Percentiles rank a stretch among this genome's conserved stretches.
Conservation (phyloP, 768 basidiomycete species). For the Russula abietina region DNA sequence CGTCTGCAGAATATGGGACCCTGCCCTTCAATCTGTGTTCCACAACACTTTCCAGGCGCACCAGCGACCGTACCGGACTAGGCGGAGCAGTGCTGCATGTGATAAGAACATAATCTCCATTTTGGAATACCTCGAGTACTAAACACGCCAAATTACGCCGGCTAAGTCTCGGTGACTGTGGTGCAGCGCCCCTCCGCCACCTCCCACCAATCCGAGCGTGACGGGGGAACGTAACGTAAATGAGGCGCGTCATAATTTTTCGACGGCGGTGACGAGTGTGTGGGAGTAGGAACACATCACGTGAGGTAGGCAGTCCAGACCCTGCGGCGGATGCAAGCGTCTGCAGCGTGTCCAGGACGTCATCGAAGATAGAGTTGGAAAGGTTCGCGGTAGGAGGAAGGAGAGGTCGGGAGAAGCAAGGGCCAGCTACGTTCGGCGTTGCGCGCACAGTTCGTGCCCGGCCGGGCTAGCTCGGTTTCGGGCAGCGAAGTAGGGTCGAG, state of each 20-base stretch:
- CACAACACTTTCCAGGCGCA: not conserved
- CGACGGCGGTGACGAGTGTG: constrained; percentile 82
- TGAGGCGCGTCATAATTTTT: too few species aligned
- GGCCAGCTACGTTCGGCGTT: constrained; percentile 92
- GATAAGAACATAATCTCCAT: constrained; percentile 86
- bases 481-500: constrained; percentile 57
- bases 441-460: constrained; percentile 55
- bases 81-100: constrained; percentile 40
- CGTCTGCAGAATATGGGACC: constrained; percentile 76
- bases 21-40: constrained; percentile 31
- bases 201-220: constrained; percentile 40
- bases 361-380: constrained; percentile 86
- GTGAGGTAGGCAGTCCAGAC: constrained; percentile 74
- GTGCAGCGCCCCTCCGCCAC: constrained; percentile 29
- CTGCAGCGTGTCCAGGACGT: constrained; percentile 76
- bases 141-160: constrained; percentile 89
- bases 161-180: constrained; percentile 70
- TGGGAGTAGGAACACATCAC: constrained; percentile 95
- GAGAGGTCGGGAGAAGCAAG: constrained; percentile 83
- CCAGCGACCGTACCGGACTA: constrained; percentile 18
- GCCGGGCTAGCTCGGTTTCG: constrained; percentile 47
- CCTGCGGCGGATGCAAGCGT: constrained; percentile 84
- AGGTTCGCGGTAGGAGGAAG: constrained; percentile 87
- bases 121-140: constrained; percentile 91
- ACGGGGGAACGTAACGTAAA: constrained; percentile 52